These are phyloP conservation scores for Neurospora tetrasperma DNA, from an alignment of 495 filamentous ascomycete species.

Conservation along the genomic window DNA sequence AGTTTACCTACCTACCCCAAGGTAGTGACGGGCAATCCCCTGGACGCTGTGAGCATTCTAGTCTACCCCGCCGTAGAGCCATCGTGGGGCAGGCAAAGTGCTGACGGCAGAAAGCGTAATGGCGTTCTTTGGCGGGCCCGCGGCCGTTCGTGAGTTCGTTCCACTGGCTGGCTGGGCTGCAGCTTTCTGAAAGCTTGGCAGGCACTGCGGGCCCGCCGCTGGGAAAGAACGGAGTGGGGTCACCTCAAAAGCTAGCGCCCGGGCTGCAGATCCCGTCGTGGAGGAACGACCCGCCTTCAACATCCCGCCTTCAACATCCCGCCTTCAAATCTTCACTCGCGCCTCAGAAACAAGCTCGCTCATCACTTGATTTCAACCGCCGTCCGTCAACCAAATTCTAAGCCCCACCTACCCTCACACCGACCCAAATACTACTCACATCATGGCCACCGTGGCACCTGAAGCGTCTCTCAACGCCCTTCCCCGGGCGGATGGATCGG, in stretches of 20 bases:
- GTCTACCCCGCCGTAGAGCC: background rate
- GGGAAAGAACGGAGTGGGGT: background rate
- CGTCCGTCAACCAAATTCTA: background rate
- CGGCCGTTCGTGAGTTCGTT: background rate
- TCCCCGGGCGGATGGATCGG: conserved; percentile 75
- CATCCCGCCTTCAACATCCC: background rate
- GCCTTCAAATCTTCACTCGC: conserved; percentile 4
- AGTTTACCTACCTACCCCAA: background rate
- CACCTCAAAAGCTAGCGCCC: background rate
- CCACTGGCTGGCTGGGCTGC: background rate
- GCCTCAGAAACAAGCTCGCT: background rate
- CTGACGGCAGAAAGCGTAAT: background rate
- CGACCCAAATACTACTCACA: conserved; percentile 4
- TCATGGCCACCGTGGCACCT: conserved; percentile 37
- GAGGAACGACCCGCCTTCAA: background rate
- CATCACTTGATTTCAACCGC: background rate
- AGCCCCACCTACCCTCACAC: background rate
- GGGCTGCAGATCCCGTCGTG: background rate
- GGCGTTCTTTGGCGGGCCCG: background rate
- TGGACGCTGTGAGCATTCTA: background rate
- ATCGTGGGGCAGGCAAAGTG: background rate
- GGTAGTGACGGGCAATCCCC: background rate
- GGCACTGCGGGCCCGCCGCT: background rate
- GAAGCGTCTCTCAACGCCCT: conserved; percentile 48
- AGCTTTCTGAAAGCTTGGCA: background rate